Conservation (phyloP, 2,329 filamentous ascomycete genomes). For the Beauveria asiatica region DNA sequence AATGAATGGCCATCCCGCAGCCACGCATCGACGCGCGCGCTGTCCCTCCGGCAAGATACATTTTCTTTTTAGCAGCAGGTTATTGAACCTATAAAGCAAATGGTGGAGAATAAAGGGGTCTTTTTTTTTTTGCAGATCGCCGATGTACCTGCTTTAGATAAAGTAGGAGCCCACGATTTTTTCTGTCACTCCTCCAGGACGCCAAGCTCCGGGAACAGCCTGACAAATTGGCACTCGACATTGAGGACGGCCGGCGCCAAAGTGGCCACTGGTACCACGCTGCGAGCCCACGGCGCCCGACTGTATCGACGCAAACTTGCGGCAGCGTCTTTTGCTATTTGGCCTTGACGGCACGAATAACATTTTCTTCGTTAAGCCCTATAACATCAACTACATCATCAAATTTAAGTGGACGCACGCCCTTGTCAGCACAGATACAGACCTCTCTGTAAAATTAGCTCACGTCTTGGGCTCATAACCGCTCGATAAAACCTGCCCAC, state of each 20-base stretch:
- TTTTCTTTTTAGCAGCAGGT: conserved; percentile 25
- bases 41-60: conserved; percentile 17
- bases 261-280: conserved; percentile 19
- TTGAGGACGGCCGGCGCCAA: conserved; percentile 21
- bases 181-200: conserved; percentile 25
- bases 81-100: conserved; percentile 23
- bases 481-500: background rate
- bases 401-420: conserved; percentile 24
- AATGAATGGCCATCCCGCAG: conserved; percentile 17
- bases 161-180: conserved; percentile 24
- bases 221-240: conserved; percentile 20
- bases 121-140: conserved; percentile 25
- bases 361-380: conserved; percentile 24
- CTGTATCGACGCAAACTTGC: conserved; percentile 16
- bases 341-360: conserved; percentile 28
- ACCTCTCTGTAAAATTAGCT: conserved; percentile 20
- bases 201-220: conserved; percentile 25
- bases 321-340: conserved; percentile 25
- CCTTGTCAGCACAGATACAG: conserved; percentile 19
- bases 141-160: conserved; percentile 22
- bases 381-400: conserved; percentile 22
- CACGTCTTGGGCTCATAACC: conserved; percentile 12
- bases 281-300: conserved; percentile 19
- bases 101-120: conserved; percentile 27
- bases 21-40: background rate